Evolutionary conservation across 352 stramenopile species (phyloP), one percentile per base, ranked within the genome.

Genomic region (Phytophthora meadii): DNA sequence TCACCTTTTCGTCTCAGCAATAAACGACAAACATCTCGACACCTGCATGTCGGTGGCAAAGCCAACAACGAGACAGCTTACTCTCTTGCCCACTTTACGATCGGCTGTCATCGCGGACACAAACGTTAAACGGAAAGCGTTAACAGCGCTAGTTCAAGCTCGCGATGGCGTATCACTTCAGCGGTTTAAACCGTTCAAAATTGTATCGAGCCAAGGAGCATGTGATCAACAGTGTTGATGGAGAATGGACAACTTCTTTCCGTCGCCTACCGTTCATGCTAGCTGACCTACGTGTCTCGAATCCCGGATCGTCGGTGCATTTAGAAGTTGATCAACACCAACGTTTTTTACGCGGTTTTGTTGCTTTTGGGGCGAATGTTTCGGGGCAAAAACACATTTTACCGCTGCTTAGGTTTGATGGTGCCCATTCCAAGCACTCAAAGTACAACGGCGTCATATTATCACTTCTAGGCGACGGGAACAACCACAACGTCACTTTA

Each of bases 141-240:
- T 19, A 19, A 19, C 19, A 19, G 19, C 19, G 19, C 19, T 19
- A 19, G 19, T 19, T 19, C 19, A 19, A 19, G 19, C 19, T 19
- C 19, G 19, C 19, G 19, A 19, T 19, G 19, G 19, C 19, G 19
- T 19, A 19, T 19, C 19, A 19, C 19, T 19, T 19, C 19, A 19
- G 19, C 19, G 19, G n/a, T n/a, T n/a, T n/a, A 19, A 19, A 19
- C 12, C 9, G 28, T 2, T 63, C 45, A 0, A 63, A 46, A 24
- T 15, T 69, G 0, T 41, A 63, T 48, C 45, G 52, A 37, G 46
- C 39, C 12, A 63, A 69, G 9, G 45, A 69, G 0, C 5, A 9
- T 2, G 40, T 69, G 4, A 9, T 54, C 4, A 1, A 54, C 10
- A 10, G 3, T 4, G 25, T 22, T 10, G 30, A 68, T 27, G 52